phyloP scores from a whole-genome alignment of 2,329 filamentous ascomycete genomes.

The Xylariales sp. region DNA sequence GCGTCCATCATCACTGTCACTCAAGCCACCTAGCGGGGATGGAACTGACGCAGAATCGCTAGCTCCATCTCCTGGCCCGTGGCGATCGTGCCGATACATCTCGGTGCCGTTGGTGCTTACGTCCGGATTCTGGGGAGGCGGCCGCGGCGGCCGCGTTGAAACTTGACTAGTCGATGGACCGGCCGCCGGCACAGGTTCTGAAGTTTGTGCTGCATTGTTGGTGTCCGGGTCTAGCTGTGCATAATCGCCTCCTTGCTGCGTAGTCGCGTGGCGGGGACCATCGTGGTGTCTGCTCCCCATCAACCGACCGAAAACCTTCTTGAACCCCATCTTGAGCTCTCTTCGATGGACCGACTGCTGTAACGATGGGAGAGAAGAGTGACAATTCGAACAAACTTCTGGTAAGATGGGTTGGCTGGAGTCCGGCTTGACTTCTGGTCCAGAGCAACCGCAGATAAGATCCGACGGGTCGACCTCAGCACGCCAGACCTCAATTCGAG shows the following conservation, averaged over 20 bases:
- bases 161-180: too few relatives aligned
- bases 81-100: constrained; percentile 13
- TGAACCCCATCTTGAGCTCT: too few relatives aligned
- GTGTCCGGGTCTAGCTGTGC: too few relatives aligned
- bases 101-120: constrained; percentile 12
- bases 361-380: too few relatives aligned
- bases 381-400: constrained; percentile 3
- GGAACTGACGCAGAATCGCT: constrained; percentile 14
- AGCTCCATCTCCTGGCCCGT: constrained; percentile 1
- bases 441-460: constrained; percentile 28
- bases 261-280: too few relatives aligned
- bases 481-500: constrained; percentile 46
- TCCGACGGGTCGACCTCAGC: constrained; percentile 39
- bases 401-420: not conserved
- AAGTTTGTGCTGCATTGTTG: too few relatives aligned
- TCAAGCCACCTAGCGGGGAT: constrained; percentile 9
- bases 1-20: constrained; percentile 13
- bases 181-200: too few relatives aligned
- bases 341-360: too few relatives aligned
- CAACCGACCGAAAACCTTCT: too few relatives aligned
- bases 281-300: too few relatives aligned
- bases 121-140: not conserved
- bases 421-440: constrained; percentile 23
- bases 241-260: too few relatives aligned
- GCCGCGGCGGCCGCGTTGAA: not conserved